Evolutionary conservation across 2,329 filamentous ascomycete species (phyloP), one percentile per base, ranked within the genome.

Genomic region (Fusarium protoensiforme): DNA sequence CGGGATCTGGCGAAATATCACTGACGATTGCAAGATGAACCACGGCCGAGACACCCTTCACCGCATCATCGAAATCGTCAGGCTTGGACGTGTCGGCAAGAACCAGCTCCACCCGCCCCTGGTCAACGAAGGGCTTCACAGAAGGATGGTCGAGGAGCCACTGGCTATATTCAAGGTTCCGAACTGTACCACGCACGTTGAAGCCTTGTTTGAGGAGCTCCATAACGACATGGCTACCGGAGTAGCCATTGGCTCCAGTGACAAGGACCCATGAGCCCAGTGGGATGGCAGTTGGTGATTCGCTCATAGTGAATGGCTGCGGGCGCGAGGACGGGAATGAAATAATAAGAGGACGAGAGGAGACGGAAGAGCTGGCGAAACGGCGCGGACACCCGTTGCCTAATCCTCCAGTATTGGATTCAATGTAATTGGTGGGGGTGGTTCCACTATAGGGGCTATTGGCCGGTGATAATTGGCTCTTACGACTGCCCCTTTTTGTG

Each of bases 201-300:
- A 38, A 62, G 31, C 59, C 43, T 10, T 14, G 59, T 8, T 33
- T 38, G 18, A 62, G 43, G 5, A 62, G 36, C n/a, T 62, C 43
- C 14, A 53, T 62, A 5, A 54, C 48, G 11, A 54, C 43, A 29
- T 62, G 35, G 10, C 43, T 53, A 18, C 43, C 59, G 9, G 48
- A 35, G 38, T 62, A 62, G 43, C 43, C 33, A 27, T 48, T 62
- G 11, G 59, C 59, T 29, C 59, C 59, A n/a, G 59, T 62, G 31
- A 62, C 35, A 24, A 62, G 59, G 20, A 62, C 31, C 59, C 43
- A 38, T 29, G 43, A 62, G 6, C 59, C 59, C 14, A 31, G 22
- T 22, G 59, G 59, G 33, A 62, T 64, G 16, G 36, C 43, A 27
- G 43, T 61, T 35, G 33, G 5, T 36, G 20, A 57, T 36, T 57